Evolutionary conservation across 805 yeast genomes (phyloP).

Genomic region (Monosporozyma aerobia): DNA sequence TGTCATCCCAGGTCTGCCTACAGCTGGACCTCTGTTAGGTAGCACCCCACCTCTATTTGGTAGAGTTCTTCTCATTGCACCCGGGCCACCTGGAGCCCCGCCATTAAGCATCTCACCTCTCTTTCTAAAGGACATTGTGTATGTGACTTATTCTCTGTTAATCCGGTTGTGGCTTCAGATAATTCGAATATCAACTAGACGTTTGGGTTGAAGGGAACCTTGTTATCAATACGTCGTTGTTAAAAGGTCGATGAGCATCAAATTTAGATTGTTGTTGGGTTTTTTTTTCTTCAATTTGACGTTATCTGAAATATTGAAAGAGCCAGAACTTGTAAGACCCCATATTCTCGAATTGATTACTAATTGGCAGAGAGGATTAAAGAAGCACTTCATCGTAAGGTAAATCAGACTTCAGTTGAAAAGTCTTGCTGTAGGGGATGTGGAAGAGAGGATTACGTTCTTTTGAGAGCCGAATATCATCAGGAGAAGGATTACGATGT

Average conservation of each 20-base stretch:
- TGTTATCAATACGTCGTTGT: background rate
- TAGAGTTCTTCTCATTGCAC: background rate
- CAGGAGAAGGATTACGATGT: background rate
- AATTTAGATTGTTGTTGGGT: background rate
- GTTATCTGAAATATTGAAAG: background rate
- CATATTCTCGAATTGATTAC: background rate
- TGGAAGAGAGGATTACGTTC: background rate
- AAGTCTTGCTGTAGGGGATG: background rate
- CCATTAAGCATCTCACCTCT: constrained; percentile 40
- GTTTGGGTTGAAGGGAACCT: background rate
- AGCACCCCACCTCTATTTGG: constrained; percentile 3
- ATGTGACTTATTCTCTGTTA: background rate
- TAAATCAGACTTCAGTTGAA: background rate
- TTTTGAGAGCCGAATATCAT: background rate
- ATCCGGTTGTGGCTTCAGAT: background rate
- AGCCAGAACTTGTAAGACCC: background rate
- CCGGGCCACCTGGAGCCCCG: constrained; percentile 5
- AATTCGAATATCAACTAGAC: background rate
- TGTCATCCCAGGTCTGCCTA: background rate
- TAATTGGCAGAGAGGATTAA: background rate
- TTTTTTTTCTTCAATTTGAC: background rate
- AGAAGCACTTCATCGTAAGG: background rate
- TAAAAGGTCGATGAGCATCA: background rate
- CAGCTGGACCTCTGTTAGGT: constrained; percentile 1
- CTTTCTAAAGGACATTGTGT: constrained; percentile 47